Base-by-base conservation (phyloP, 805 yeast genomes). In the Suhomyces prunicola region DNA sequence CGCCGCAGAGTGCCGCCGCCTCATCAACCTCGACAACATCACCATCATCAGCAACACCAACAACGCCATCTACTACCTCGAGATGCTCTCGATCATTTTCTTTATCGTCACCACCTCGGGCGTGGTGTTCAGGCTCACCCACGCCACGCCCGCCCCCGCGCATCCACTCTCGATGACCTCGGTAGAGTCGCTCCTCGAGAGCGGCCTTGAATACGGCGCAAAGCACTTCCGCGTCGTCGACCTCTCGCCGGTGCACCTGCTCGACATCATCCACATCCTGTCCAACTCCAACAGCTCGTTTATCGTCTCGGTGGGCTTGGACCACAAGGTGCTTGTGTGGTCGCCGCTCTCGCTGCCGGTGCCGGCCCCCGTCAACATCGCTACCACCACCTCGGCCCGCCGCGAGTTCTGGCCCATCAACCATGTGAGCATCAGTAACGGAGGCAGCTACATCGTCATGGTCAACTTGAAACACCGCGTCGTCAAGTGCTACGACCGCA, bases 251-350 rank as follows among this genome's bases (percentile, higher is more conserved):
- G 69, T 4, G 63, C 92, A 86, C 64, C 68, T 73, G 23, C 70
- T 88, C 47, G 96, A 90, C 64, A 76, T 88, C 4, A 75, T 86
- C 33, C 78, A 77, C 52, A 71, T 87, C 9, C 69, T 77, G n/a
- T 79, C 90, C 0, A 84, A 88, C 12, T 66, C 76, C 19, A 71
- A 80, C 12, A 77, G 83, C 50, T 84, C 90, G 2, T 85, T 87
- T 60, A 76, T 88, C 23, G 83, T 88, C 0, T 78, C 88, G 1
- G 79, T 87, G 26, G 93, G 92, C 4, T 71, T 90, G 62, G 96
- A 89, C 60, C 91, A 87, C 59, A 81, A 78, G 54, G 77, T 89
- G 4, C 66, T 83, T 31, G 81, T 88, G 9, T 89, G 96, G 96
- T 85, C 88, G 0, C 91, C 91, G 3, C 63, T 84, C 51, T 33